Base-by-base conservation (phyloP, 2,329 filamentous ascomycete genomes). In the Arachnopeziza araneosa region DNA sequence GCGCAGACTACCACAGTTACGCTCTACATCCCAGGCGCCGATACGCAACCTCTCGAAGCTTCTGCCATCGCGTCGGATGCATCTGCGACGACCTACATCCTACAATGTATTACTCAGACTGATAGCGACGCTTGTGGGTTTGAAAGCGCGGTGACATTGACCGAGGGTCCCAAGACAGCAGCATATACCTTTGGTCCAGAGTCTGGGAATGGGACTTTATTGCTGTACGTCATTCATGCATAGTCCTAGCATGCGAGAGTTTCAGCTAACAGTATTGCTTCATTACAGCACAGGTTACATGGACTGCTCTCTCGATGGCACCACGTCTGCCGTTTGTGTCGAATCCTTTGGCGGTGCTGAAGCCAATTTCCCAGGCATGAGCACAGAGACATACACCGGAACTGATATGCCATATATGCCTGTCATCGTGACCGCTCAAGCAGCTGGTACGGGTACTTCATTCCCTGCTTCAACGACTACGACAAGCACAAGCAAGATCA, bases 11-110 rank as follows among this genome's bases (percentile, higher is more conserved):
- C 56, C 51, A 65, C 61, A 21, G 51, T 64, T 50, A 58, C 57
- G 58, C 60, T 68, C 44, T 67, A 55, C 32, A 57, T 67, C 30
- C 65, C 66, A 19, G 65, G 59, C 4, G 56, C 61, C 36, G 65
- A 66, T 58, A 14, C 58, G 9, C 60, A 66, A 51, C 30, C 61
- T 49, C 60, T 68, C 23, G 60, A 63, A 10, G 66, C 60, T 1
- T 62, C 61, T 12, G 24, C 67, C 36, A 52, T 66, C 51, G 63
- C 60, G 22, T 64, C 61, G 63, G 66, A 66, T n/a, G 56, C 62
- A 9, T 58, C 60, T 2, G 60, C 64, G 1, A 68, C 65, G 32
- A 68, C 66, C n/a, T 68, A 67, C 50, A 62, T 62, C 21, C 19
- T 68, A 2, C 22, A 56, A 55, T 68, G 66, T 54, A 51, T 55